A percentile compares a stretch with the other conserved stretches of the same genome.
These are phyloP conservation scores for Ampelomyces quisqualis DNA, from an alignment of 2,329 filamentous ascomycete species.

Conservation along the genomic window DNA sequence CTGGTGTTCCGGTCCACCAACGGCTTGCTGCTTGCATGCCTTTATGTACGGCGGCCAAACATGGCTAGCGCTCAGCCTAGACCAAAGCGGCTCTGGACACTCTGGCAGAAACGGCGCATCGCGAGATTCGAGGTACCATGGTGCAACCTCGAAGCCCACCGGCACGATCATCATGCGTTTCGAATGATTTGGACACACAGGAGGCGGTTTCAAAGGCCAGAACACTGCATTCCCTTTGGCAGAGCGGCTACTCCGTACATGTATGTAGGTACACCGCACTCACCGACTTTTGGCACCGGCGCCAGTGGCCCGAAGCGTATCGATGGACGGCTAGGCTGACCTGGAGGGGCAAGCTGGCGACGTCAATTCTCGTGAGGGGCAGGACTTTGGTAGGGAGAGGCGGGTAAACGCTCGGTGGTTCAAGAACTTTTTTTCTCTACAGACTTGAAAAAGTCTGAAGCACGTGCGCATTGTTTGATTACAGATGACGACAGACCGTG, in stretches of 20 bases:
- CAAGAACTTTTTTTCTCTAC: neutral
- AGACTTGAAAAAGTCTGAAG: constrained; percentile 1
- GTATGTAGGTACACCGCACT: constrained; percentile 33
- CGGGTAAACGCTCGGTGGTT: constrained; percentile 1
- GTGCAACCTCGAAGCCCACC: neutral
- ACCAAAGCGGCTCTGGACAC: constrained; percentile 4
- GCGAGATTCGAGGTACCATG: neutral
- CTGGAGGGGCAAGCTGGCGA: constrained; percentile 29
- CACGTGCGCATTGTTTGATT: constrained; percentile 13
- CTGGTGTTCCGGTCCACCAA: constrained; percentile 20
- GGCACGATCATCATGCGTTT: constrained; percentile 6
- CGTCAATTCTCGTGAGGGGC: constrained; percentile 28
- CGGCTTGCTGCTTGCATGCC: too few species aligned
- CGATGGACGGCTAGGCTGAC: constrained; percentile 26
- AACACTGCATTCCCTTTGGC: constrained; percentile 21
- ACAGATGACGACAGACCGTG: constrained; percentile 20
- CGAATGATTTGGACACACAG: constrained; percentile 12
- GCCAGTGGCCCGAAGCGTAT: constrained; percentile 30
- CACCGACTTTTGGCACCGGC: constrained; percentile 40
- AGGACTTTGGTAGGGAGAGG: constrained; percentile 12
- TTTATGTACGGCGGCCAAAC: constrained; percentile 16
- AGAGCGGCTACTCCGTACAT: too few species aligned
- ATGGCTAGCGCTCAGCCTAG: constrained; percentile 16
- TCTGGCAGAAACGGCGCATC: neutral
- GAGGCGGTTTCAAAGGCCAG: constrained; percentile 15